A percentile compares a stretch with the other conserved stretches of the same genome.
Evolutionary conservation across 805 yeast species (phyloP).

Genomic region (Pichia deserticola): DNA sequence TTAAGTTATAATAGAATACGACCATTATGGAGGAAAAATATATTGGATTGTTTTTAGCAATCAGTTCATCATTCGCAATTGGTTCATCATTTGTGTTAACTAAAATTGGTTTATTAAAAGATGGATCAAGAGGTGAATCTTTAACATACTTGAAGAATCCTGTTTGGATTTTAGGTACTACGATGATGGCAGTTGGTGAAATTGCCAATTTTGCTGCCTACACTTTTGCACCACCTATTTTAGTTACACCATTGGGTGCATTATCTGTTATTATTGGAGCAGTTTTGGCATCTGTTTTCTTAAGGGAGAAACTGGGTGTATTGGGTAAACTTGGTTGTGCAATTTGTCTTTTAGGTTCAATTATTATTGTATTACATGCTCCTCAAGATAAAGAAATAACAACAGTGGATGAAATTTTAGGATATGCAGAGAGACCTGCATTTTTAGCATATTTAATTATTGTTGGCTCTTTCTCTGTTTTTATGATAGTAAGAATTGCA

Average conservation of each 20-base stretch:
- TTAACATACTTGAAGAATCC: slow-evolving; percentile 75
- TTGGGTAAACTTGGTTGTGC: slow-evolving; percentile 92
- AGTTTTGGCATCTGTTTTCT: slow-evolving; percentile 74
- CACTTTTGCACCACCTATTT: slow-evolving; percentile 89
- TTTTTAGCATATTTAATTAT: slow-evolving; percentile 58
- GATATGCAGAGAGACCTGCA: slow-evolving; percentile 71
- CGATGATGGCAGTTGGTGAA: slow-evolving; percentile 87
- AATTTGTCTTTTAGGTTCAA: slow-evolving; percentile 79
- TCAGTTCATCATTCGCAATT: slow-evolving; percentile 80
- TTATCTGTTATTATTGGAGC: slow-evolving; percentile 88
- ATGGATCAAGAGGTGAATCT: slow-evolving; percentile 66
- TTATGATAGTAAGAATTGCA: slow-evolving; percentile 78
- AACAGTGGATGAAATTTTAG: slow-evolving; percentile 82
- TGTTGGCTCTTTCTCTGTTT: slow-evolving; percentile 61
- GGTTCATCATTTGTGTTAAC: slow-evolving; percentile 88
- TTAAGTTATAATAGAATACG: too few species aligned
- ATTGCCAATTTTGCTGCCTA: slow-evolving; percentile 91
- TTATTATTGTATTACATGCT: slow-evolving; percentile 82
- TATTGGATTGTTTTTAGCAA: slow-evolving; percentile 82
- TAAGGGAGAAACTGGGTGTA: slow-evolving; percentile 80
- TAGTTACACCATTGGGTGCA: slow-evolving; percentile 91
- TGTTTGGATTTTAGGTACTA: slow-evolving; percentile 91
- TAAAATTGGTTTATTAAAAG: slow-evolving; percentile 69
- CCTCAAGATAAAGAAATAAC: slow-evolving; percentile 88
- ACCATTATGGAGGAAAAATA: slow-evolving; percentile 65